These are phyloP conservation scores for Rosa persica DNA, from an alignment of 306 rosid species.

Conservation along the genomic window DNA sequence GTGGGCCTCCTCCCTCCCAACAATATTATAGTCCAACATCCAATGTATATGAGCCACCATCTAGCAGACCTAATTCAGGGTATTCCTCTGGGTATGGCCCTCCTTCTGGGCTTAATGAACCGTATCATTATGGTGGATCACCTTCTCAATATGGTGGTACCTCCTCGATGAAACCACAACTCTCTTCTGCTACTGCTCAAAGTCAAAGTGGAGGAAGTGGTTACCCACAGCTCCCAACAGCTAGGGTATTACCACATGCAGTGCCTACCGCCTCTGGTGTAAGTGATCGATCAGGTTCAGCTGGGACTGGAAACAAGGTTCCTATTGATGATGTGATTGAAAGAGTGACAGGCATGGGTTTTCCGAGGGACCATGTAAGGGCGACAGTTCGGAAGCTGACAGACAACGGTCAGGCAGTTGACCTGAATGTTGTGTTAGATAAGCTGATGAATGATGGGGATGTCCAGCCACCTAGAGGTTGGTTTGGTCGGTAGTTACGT, in stretches of 20 bases:
- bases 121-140: slow-evolving; percentile 62
- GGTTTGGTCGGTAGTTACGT: slow-evolving; percentile 68
- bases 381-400: slow-evolving; percentile 80
- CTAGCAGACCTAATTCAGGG: slow-evolving; percentile 56
- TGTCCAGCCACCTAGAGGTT: slow-evolving; percentile 62
- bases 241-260: slow-evolving; percentile 70
- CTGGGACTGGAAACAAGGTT: slow-evolving; percentile 64
- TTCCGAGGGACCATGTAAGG: slow-evolving; percentile 79
- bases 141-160: slow-evolving; percentile 53
- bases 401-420: slow-evolving; percentile 86
- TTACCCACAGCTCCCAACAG: slow-evolving; percentile 85
- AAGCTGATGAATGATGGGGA: slow-evolving; percentile 82
- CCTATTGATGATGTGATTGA: slow-evolving; percentile 77
- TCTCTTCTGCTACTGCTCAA: slow-evolving; percentile 41
- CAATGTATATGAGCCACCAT: slow-evolving; percentile 52
- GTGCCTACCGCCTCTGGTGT: slow-evolving; percentile 64
- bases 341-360: slow-evolving; percentile 80
- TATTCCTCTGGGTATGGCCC: slow-evolving; percentile 65
- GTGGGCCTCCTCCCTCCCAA: slow-evolving; percentile 60
- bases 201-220: slow-evolving; percentile 62
- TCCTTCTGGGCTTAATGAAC: slow-evolving; percentile 51
- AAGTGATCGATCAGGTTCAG: slow-evolving; percentile 54
- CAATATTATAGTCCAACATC: slow-evolving; percentile 59
- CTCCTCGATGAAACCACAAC: slow-evolving; percentile 49
- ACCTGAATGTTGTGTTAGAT: slow-evolving; percentile 81